A percentile compares a stretch with the other conserved stretches of the same genome.
Evolutionary conservation across 345 rosid genomes (phyloP).

Genomic region (Orychophragmus violaceus): DNA sequence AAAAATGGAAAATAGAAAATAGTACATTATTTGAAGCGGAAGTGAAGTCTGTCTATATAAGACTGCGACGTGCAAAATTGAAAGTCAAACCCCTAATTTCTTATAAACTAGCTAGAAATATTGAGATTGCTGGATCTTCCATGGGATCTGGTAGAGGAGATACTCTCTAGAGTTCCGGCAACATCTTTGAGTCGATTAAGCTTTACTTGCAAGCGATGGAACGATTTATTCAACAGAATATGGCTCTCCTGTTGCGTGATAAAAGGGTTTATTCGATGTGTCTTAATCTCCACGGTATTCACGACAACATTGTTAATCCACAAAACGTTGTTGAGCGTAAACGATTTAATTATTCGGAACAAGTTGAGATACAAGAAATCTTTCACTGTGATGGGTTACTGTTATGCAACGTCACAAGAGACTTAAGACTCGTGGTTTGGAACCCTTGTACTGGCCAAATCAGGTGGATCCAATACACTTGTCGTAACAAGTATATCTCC

Average conservation of each 20-base stretch:
- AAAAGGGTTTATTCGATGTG: background rate
- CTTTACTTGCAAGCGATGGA: background rate
- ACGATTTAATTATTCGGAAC: background rate
- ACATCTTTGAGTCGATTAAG: background rate
- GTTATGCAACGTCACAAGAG: background rate
- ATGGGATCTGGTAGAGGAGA: background rate
- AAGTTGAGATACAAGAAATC: background rate
- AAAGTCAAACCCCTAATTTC: no score
- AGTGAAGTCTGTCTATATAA: no score
- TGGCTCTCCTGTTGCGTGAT: background rate
- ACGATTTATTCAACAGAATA: background rate
- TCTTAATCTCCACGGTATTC: background rate
- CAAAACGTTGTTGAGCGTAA: background rate
- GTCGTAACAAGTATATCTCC: background rate
- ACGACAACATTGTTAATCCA: background rate
- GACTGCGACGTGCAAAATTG: no score
- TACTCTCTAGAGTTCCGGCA: background rate
- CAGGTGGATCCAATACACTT: background rate
- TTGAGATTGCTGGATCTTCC: background rate
- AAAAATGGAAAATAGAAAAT: no score
- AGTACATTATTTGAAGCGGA: no score
- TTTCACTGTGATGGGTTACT: background rate
- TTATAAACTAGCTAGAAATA: no score
- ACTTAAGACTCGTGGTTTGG: background rate
- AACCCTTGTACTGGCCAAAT: background rate